Evolutionary conservation across 768 basidiomycete species (phyloP), one percentile per base, ranked within the genome.

Genomic region (Pulveroboletus sp.): DNA sequence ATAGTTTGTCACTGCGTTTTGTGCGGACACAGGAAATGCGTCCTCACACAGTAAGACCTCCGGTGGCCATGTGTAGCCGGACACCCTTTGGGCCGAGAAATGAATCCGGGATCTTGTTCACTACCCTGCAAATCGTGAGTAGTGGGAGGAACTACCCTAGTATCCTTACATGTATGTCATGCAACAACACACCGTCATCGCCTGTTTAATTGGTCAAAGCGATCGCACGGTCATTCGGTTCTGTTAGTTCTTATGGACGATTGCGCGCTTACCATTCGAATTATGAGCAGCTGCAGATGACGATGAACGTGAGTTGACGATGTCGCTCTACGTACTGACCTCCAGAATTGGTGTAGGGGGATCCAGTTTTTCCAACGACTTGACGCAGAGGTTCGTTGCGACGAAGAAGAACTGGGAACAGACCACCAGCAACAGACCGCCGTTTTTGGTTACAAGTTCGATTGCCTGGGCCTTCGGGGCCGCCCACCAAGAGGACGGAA

Each of bases 1-100:
- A 39, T 2, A 7, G 38, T 47, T 6, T 13, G 49, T 26, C 17
- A 14, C 12, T 12, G 12, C 27, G 12, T 12, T 6, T 12, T n/a
- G 10, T 6, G 12, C 8, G 19, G 27, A 45, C 11, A 43, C 11
- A 17, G 35, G 1, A 4, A n/a, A 38, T 17, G 17, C 27, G 12
- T 29, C 60, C 74, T 35, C 49, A 85, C 79, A 86, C 88, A n/a
- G 76, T 68, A 50, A 85, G 67, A 0, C 87, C 88, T 54, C 89
- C 71, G 13, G 75, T 63, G 1, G 75, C 65, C 4, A 90, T 70
- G 9, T 86, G 65, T 6, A 69, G 49, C 30, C 88, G 73, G 4
- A 91, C 79, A 3, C 76, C 85, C 37, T 82, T 81, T 0, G 89
- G 89, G 1, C 88, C 89, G 0, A 84, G 58, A 23, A 83, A 63